Percentiles rank a stretch among this genome's conserved stretches.
phyloP scores from a whole-genome alignment of 306 rosid genomes.

The Echinosophora koreensis region DNA sequence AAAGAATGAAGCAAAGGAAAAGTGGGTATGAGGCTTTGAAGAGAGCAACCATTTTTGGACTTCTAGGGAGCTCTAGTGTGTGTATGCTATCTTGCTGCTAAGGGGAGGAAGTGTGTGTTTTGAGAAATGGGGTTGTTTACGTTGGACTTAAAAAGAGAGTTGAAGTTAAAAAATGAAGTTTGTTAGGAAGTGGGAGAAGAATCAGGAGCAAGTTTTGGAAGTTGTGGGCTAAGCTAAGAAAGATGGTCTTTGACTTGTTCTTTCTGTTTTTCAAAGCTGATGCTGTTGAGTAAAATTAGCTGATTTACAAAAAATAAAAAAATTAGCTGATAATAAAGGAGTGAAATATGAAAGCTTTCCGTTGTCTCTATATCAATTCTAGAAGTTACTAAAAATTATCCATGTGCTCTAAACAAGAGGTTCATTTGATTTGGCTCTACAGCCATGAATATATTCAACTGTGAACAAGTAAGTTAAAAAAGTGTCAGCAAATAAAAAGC shows the following conservation, averaged over 20 bases:
- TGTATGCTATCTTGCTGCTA: neutral
- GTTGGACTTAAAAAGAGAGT: constrained; percentile 51
- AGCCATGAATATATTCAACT: neutral
- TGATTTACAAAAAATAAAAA: neutral
- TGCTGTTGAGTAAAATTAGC: constrained; percentile 43
- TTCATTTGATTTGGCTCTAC: neutral
- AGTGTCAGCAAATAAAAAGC: neutral
- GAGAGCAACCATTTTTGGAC: constrained; percentile 52
- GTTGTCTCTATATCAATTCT: neutral
- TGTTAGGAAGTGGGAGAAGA: constrained; percentile 56
- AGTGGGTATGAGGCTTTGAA: constrained; percentile 42
- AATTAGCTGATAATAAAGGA: constrained; percentile 10
- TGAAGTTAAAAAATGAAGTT: constrained; percentile 25
- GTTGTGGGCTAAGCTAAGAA: constrained; percentile 43
- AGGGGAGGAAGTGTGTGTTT: constrained; percentile 9
- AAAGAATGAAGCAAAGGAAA: constrained; percentile 47
- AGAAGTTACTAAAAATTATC: constrained; percentile 1
- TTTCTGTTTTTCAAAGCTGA: constrained; percentile 37
- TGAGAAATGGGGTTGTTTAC: constrained; percentile 4
- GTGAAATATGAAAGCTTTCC: neutral
- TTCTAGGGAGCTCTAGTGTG: constrained; percentile 44
- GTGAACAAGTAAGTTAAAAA: neutral
- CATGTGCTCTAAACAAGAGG: neutral
- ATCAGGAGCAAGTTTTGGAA: constrained; percentile 61
- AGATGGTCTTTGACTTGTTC: constrained; percentile 55